Conservation (phyloP, 2,329 filamentous ascomycete species). For the Clarireedia paspali region DNA sequence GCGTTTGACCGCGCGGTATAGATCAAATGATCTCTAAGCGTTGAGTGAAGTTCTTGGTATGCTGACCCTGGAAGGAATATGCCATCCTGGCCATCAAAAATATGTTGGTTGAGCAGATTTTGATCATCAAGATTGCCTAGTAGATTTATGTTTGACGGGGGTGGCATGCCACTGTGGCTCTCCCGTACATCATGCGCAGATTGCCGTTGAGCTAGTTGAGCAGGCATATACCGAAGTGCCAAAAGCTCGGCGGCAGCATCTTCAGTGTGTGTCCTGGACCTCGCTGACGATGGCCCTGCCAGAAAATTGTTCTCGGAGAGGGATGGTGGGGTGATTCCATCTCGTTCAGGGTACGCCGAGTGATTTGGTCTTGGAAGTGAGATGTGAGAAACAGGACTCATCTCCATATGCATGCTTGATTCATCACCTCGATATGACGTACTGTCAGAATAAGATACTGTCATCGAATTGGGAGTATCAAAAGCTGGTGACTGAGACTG, state of each 20-base stretch:
- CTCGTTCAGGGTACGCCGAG: too few species aligned
- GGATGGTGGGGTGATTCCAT: too few species aligned
- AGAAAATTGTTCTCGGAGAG: too few species aligned
- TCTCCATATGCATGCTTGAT: not conserved
- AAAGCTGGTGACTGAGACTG: not conserved
- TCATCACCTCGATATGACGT: not conserved
- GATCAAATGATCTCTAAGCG: constrained; percentile 37
- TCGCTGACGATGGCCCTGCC: not conserved
- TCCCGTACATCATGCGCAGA: not conserved
- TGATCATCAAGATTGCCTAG: not conserved
- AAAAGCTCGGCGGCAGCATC: constrained; percentile 15
- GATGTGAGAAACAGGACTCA: not conserved
- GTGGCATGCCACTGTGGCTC: not conserved
- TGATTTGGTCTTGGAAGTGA: too few species aligned
- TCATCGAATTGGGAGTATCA: not conserved
- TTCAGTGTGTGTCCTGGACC: constrained; percentile 4
- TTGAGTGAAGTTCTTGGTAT: constrained; percentile 39
- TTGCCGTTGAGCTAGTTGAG: not conserved
- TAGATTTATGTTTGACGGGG: not conserved
- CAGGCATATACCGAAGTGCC: constrained; percentile 9
- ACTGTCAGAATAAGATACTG: not conserved
- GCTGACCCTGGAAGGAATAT: constrained; percentile 40
- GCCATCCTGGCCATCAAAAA: constrained; percentile 25
- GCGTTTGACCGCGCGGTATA: constrained; percentile 36
- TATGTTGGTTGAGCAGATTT: not conserved